Base-by-base conservation (phyloP, 2,329 filamentous ascomycete species). In the Aspergillus pseudoglaucus region DNA sequence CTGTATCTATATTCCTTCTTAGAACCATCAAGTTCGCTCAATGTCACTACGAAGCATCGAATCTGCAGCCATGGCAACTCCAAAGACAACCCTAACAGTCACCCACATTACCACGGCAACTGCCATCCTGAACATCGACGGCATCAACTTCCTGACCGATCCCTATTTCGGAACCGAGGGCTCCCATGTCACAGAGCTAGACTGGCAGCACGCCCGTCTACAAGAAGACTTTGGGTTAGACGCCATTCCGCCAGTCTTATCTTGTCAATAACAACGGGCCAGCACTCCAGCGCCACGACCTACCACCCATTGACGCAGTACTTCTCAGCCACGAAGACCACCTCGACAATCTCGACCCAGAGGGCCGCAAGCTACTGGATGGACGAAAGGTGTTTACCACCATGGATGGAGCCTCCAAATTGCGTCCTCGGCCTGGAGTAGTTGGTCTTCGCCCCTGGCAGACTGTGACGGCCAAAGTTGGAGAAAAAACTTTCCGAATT, bases 21-120 rank as follows among this genome's bases (percentile, higher is more conserved):
- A 22, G 22, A 22, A 22, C 4, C 22, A 22, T 22, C 22, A 22
- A 22, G 22, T 22, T 5, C 22, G 22, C 5, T 5, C 22, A 22
- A 22, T 22, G 6, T 5, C 22, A 22, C 22, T 22, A 22, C 6
- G 6, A 6, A 22, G 4, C 22, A 22, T 22, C 5, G 4, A 4
- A 22, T 22, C 22, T 3, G 22, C 22, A 22, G 22, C 5, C 22
- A 22, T 22, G 22, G 22, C 3, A 3, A 4, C 5, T 5, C 22
- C 22, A 22, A 22, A 22, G 4, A 27, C 25, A 27, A 9, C 8
- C 6, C 25, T 27, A 17, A 45, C 30, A 6, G 17, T 46, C 42
- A 49, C 47, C n/a, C 47, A 49, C 49, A 71, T 79, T 44, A 71
- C 69, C 12, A 77, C 75, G 1, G 75, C 75, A 3, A 76, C 74